Evolutionary conservation across 1,284 basidiomycete species (phyloP).

Genomic region (Thecaphora frezii): DNA sequence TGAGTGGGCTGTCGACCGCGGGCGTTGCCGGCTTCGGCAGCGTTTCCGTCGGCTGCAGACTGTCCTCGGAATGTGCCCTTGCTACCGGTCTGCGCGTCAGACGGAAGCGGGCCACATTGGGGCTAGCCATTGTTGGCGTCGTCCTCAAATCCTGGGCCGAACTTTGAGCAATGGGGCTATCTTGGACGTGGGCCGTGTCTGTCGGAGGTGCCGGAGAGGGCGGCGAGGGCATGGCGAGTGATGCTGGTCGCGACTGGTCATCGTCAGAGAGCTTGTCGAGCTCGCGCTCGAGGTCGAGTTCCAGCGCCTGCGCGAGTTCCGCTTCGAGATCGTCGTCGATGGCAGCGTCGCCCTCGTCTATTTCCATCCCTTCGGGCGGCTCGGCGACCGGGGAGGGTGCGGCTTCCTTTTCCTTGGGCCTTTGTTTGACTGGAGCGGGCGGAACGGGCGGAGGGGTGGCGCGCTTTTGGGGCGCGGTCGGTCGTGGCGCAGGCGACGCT

Average conservation of each 20-base stretch:
- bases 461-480: too few relatives aligned
- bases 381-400: neutral
- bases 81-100: neutral
- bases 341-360: constrained; percentile 4
- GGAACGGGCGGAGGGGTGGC: too few relatives aligned
- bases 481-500: too few relatives aligned
- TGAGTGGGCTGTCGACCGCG: neutral
- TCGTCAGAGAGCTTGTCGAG: constrained; percentile 12
- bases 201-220: constrained; percentile 3
- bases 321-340: constrained; percentile 8
- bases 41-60: neutral
- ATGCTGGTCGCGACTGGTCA: neutral
- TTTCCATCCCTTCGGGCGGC: neutral
- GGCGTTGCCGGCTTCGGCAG: neutral
- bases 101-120: neutral
- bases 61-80: neutral
- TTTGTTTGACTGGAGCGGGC: too few relatives aligned
- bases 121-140: neutral
- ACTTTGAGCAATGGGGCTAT: neutral
- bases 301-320: constrained; percentile 26
- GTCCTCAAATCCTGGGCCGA: neutral
- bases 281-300: constrained; percentile 27
- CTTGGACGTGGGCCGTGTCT: neutral
- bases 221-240: too few relatives aligned
- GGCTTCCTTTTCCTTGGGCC: too few relatives aligned